Evolutionary conservation across 2,329 filamentous ascomycete species (phyloP), one percentile per base, ranked within the genome.

Genomic region (Leptographium procerum): DNA sequence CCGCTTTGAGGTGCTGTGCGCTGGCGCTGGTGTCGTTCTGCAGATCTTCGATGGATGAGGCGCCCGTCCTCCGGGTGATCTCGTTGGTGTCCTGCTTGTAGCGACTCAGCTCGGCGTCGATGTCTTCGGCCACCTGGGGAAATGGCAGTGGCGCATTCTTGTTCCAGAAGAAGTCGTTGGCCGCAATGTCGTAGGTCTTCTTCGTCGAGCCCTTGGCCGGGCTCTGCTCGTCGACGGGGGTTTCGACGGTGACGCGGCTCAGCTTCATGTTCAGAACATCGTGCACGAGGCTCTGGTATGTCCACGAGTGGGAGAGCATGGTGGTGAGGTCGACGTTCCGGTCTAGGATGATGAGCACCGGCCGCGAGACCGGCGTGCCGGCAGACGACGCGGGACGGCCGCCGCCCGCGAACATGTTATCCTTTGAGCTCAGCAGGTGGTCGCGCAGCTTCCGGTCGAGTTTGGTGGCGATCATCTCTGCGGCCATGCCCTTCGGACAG

Each of bases 31-130:
- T 90, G 68, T 96, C 91, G 64, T 90, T 91, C 65, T 94, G 87
- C 9, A 99, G 78, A 69, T 97, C 92, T 68, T 99, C 94, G 62
- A 99, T 84, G 14, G 90, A 91, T 19, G 88, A 89, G 16, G 91
- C 90, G 5, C 94, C 94, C 0, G 94, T 96, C 75, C 95, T 97
- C 71, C 88, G 94, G 1, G 91, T 99, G 59, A 99, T 88, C 24
- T 95, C 91, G 57, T 87, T 89, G 2, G 92, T 91, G 67, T 99
- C 94, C 63, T 96, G 90, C 72, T 95, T 96, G 73, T 97, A 99
- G 63, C 89, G 87, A 57, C 89, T 92, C 68, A 97, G 80, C 69
- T 99, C 92, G 11, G 87, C 85, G 69, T 97, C 92, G 61, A 71
- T 96, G 65, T 96, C 90, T 71, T 97, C 94, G 1, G 94, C 94